These are phyloP conservation scores for Cyberlindnera americana DNA, from an alignment of 805 yeast genomes.

Conservation along the genomic window DNA sequence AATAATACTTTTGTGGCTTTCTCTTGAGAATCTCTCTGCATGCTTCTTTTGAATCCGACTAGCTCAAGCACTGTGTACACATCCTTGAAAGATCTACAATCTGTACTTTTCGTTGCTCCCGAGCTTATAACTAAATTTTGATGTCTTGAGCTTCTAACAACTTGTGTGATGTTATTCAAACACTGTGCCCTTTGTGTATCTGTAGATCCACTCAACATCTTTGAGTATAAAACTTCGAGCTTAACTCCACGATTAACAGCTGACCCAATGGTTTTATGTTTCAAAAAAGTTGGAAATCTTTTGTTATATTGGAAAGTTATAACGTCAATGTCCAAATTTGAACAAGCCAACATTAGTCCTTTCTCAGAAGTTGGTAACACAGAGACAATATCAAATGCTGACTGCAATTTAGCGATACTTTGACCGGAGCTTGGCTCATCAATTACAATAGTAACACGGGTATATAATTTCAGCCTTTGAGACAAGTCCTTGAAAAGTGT, in stretches of 20 bases:
- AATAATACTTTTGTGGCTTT: slow-evolving; percentile 63
- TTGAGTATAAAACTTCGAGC: slow-evolving; percentile 71
- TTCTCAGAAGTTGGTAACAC: slow-evolving; percentile 79
- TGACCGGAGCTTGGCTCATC: slow-evolving; percentile 79
- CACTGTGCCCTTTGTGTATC: slow-evolving; percentile 49
- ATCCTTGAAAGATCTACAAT: slow-evolving; percentile 66
- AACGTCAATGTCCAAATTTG: slow-evolving; percentile 76
- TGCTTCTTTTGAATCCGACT: slow-evolving; percentile 62
- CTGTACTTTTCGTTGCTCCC: slow-evolving; percentile 59
- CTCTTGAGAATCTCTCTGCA: slow-evolving; percentile 51
- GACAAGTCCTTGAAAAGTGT: slow-evolving; percentile 24
- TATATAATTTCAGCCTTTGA: slow-evolving; percentile 45
- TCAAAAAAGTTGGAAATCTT: slow-evolving; percentile 70
- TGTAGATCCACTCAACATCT: slow-evolving; percentile 40
- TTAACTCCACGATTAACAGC: slow-evolving; percentile 80
- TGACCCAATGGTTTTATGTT: slow-evolving; percentile 79
- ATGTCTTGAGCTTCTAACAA: slow-evolving; percentile 76
- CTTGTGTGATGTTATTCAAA: slow-evolving; percentile 66
- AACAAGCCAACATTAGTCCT: slow-evolving; percentile 69
- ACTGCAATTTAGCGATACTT: slow-evolving; percentile 40
- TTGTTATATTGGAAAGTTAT: slow-evolving; percentile 66
- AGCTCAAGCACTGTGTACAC: slow-evolving; percentile 59
- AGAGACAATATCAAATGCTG: slow-evolving; percentile 72
- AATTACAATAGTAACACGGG: slow-evolving; percentile 71
- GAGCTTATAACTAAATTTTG: slow-evolving; percentile 77